Evolutionary conservation across 2,329 filamentous ascomycete species (phyloP).

Genomic region (Colletotrichum endophyticum): DNA sequence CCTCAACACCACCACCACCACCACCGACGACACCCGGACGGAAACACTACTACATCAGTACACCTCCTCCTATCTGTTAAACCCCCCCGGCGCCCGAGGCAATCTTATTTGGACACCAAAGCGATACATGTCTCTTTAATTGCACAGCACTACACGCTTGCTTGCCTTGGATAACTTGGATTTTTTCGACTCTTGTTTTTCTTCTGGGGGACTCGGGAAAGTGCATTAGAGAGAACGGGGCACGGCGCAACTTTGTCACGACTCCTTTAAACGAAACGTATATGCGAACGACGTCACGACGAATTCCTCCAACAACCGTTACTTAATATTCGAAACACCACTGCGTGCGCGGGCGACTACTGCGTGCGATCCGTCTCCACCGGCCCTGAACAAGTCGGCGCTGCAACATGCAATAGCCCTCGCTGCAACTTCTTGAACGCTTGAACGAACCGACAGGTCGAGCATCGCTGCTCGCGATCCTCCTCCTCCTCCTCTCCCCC

Average conservation of each 20-base stretch:
- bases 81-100: not conserved
- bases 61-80: not conserved
- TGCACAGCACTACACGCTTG: not conserved
- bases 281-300: conserved; percentile 20
- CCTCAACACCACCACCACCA: not conserved
- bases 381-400: not conserved
- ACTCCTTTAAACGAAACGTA: conserved; percentile 18
- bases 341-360: not conserved
- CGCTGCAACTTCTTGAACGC: not conserved
- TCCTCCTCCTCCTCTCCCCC: not conserved
- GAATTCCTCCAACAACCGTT: not conserved
- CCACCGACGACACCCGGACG: not conserved
- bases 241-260: conserved; percentile 13
- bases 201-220: not conserved
- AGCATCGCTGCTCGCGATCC: conserved; percentile 7
- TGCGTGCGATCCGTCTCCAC: not conserved
- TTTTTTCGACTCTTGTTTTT: not conserved
- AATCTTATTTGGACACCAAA: not conserved
- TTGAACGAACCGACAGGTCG: not conserved
- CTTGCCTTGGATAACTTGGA: not conserved
- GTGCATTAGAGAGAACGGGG: conserved; percentile 7
- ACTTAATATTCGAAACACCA: not conserved
- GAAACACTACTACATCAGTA: not conserved
- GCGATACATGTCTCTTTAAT: not conserved
- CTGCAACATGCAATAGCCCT: conserved; percentile 17